phyloP scores from a whole-genome alignment of 2,329 filamentous ascomycete genomes.

The Colletotrichum chlorophyti region DNA sequence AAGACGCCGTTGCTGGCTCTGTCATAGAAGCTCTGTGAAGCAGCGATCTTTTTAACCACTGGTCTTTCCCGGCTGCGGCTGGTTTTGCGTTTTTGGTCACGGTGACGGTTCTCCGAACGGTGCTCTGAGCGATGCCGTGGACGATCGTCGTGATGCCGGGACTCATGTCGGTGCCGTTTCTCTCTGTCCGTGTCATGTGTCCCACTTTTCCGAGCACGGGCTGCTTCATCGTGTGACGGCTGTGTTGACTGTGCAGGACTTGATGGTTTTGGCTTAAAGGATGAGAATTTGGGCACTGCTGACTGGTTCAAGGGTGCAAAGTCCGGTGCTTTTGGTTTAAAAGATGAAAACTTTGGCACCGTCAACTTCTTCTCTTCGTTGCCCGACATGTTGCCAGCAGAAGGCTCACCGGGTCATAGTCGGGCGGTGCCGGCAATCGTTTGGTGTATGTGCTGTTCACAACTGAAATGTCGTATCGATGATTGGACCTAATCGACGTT shows the following conservation, averaged over 20 bases:
- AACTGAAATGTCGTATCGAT: no score
- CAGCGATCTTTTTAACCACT: neutral
- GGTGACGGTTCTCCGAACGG: slow-evolving; percentile 10
- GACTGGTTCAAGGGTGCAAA: slow-evolving; percentile 24
- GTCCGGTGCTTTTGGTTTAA: slow-evolving; percentile 58
- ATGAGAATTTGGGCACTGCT: slow-evolving; percentile 73
- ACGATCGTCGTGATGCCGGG: slow-evolving; percentile 30
- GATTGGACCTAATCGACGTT: no score
- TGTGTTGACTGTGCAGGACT: slow-evolving; percentile 21
- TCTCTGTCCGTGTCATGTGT: slow-evolving; percentile 4
- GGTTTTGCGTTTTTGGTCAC: slow-evolving; percentile 11
- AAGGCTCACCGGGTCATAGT: slow-evolving; percentile 19
- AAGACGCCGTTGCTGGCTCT: slow-evolving; percentile 50
- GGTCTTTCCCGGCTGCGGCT: slow-evolving; percentile 11
- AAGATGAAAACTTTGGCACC: slow-evolving; percentile 78
- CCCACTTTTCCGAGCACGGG: neutral
- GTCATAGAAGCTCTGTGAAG: slow-evolving; percentile 33
- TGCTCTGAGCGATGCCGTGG: slow-evolving; percentile 1
- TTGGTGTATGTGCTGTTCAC: no score
- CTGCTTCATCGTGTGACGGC: slow-evolving; percentile 20
- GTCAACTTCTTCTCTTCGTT: slow-evolving; percentile 23
- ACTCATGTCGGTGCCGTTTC: slow-evolving; percentile 28
- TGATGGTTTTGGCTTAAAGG: slow-evolving; percentile 66
- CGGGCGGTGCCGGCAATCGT: neutral
- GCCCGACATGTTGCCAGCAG: slow-evolving; percentile 12